phyloP scores from a whole-genome alignment of 2,329 filamentous ascomycete species.

The Orbilia quercus region DNA sequence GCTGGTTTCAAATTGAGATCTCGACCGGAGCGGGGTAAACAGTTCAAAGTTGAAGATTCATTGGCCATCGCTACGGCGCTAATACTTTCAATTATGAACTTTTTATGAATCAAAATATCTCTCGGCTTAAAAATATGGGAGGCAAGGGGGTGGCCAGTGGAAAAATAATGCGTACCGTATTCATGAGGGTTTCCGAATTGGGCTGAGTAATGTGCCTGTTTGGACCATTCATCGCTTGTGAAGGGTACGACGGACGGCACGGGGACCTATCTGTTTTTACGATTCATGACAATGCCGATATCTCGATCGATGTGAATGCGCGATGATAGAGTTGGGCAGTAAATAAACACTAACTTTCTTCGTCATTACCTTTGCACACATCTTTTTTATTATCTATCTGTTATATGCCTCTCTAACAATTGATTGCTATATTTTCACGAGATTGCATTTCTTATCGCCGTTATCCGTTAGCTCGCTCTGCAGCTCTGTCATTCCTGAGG shows the following conservation, averaged over 20 bases:
- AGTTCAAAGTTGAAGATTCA: conserved; percentile 2
- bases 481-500: conserved; percentile 1
- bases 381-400: not conserved
- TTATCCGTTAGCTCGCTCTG: conserved; percentile 13
- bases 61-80: too few relatives aligned
- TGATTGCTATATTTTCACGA: not conserved
- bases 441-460: not conserved
- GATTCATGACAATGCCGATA: not conserved
- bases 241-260: not conserved
- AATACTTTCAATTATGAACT: too few relatives aligned
- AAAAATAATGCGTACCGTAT: conserved; percentile 20
- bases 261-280: not conserved
- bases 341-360: not conserved
- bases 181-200: conserved; percentile 18
- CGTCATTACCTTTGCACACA: too few relatives aligned
- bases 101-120: not conserved
- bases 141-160: conserved; percentile 6
- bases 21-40: conserved; percentile 38
- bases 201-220: too few relatives aligned
- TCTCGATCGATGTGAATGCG: not conserved
- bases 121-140: conserved; percentile 20
- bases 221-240: too few relatives aligned
- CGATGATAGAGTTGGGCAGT: not conserved
- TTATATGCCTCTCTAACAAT: not conserved
- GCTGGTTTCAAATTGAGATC: conserved; percentile 29